Percentiles rank a stretch among this genome's conserved stretches.
These are phyloP conservation scores for Gossypium turneri DNA, from an alignment of 345 rosid species.

Conservation along the genomic window DNA sequence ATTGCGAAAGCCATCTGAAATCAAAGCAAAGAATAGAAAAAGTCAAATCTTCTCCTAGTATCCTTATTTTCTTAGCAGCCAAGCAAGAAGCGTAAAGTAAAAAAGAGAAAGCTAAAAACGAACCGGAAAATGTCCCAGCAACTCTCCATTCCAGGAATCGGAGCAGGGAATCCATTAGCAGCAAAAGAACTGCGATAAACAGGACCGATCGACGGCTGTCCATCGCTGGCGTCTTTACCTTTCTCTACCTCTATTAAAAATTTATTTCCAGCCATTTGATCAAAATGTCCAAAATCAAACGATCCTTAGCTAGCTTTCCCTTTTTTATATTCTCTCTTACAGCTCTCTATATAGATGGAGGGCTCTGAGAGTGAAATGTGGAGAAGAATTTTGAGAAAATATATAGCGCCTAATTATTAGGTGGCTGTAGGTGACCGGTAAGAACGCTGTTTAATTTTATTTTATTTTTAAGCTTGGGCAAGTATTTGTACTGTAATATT, in stretches of 20 bases:
- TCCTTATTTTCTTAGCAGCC: slow-evolving; percentile 11
- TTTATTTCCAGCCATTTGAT: slow-evolving; percentile 35
- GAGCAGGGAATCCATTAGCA: slow-evolving; percentile 71
- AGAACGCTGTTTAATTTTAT: background rate
- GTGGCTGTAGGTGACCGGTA: slow-evolving; percentile 11
- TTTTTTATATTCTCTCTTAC: background rate
- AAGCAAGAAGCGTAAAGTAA: background rate
- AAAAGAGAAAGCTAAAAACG: slow-evolving; percentile 40
- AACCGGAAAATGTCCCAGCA: slow-evolving; percentile 99
- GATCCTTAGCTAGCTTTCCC: background rate
- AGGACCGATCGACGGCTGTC: slow-evolving; percentile 81
- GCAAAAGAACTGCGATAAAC: slow-evolving; percentile 79
- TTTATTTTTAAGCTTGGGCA: background rate
- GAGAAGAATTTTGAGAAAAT: background rate
- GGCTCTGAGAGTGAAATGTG: background rate
- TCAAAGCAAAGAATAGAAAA: background rate
- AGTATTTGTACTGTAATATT: background rate
- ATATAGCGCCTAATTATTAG: background rate
- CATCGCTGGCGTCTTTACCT: slow-evolving; percentile 55
- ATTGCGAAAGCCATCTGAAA: background rate
- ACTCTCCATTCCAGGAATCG: slow-evolving; percentile 64
- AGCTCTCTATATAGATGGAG: background rate
- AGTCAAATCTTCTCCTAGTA: background rate
- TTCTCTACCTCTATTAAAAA: slow-evolving; percentile 71
- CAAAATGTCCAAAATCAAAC: background rate